Percentiles rank a stretch among this genome's conserved stretches.
Evolutionary conservation across 2,329 filamentous ascomycete species (phyloP).

Genomic region (Saccharata proteae): DNA sequence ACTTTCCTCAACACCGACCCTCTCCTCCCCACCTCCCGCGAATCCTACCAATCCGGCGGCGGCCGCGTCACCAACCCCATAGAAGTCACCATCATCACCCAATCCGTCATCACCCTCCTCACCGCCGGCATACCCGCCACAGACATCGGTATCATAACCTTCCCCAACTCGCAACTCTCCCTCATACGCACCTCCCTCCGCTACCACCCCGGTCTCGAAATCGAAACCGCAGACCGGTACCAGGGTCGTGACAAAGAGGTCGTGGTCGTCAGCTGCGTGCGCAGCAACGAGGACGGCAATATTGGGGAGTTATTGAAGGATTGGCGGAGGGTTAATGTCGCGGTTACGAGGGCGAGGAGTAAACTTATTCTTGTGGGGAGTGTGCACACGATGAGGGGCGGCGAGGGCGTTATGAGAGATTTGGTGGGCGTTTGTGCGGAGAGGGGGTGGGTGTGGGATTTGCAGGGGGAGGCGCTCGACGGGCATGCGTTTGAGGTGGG

Average conservation of each 20-base stretch:
- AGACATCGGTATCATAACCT: conserved; percentile 89
- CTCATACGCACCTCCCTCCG: conserved; percentile 64
- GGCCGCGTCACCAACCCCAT: conserved; percentile 77
- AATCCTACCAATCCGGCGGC: conserved; percentile 51
- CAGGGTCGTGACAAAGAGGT: conserved; percentile 94
- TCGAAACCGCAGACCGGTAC: conserved; percentile 95
- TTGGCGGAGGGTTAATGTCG: conserved; percentile 89
- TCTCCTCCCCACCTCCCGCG: conserved; percentile 51
- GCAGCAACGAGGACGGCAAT: conserved; percentile 66
- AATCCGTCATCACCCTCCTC: conserved; percentile 71
- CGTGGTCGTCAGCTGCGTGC: conserved; percentile 74
- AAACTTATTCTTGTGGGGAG: conserved; percentile 86
- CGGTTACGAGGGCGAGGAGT: conserved; percentile 82
- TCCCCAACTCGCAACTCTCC: conserved; percentile 86
- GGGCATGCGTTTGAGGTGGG: conserved; percentile 51
- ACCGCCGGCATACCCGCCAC: conserved; percentile 58
- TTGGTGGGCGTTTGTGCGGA: conserved; percentile 69
- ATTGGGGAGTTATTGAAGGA: conserved; percentile 91
- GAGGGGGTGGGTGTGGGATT: conserved; percentile 66
- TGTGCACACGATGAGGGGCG: conserved; percentile 53
- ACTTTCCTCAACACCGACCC: conserved; percentile 83
- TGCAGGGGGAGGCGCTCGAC: conserved; percentile 52
- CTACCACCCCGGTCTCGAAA: conserved; percentile 54
- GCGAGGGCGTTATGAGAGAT: conserved; percentile 60
- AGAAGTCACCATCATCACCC: conserved; percentile 66